Base-by-base conservation (phyloP, 495 filamentous ascomycete species). In the Neurospora hispaniola region DNA sequence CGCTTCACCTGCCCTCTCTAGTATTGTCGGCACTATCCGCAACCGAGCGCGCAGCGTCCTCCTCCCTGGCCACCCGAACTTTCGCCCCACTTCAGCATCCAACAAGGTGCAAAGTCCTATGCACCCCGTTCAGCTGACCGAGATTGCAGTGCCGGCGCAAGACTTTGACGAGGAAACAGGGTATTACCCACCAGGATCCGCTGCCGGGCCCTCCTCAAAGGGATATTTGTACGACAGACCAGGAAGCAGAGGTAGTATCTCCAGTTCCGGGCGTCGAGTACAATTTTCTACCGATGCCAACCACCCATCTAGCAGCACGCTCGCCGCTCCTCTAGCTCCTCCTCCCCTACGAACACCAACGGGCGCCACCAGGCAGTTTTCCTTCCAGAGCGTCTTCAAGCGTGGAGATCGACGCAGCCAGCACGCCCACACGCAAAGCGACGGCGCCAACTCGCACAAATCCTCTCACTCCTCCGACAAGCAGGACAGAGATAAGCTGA, bases 301-400 rank as follows among this genome's bases (percentile, higher is more conserved):
- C 31, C 54, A 66, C 23, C 54, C 54, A 31, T 66, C 54, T 38
- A 66, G 54, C 54, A 66, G 54, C 54, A 62, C 54, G 12, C 23
- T 62, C 27, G 54, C 54, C 23, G 27, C 54, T 66, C 54, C 54
- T 62, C 54, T 62, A 62, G 54, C 54, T 18, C 27, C 54, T 18
- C 27, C 27, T 66, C 14, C 54, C 14, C 27, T 27, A 66, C 23
- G 54, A 18, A 35, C 54, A 18, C 54, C 54, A 66, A 5, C 6
- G 7, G 54, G 54, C 62, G 84, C 85, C n/a, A 82, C 81, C 76
- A 90, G 96, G 43, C 94, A 98, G 79, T 98, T 98, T 83, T 94
- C 91, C 39, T 98, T 98, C 85, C 90, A 94, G 76, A 91, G 90
- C 74, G 88, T 96, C 69, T 93, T 97, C 80, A 83, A 85, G 73